Evolutionary conservation across 345 rosid species (phyloP), one percentile per base, ranked within the genome.

Genomic region (Lumnitzera littorea): DNA sequence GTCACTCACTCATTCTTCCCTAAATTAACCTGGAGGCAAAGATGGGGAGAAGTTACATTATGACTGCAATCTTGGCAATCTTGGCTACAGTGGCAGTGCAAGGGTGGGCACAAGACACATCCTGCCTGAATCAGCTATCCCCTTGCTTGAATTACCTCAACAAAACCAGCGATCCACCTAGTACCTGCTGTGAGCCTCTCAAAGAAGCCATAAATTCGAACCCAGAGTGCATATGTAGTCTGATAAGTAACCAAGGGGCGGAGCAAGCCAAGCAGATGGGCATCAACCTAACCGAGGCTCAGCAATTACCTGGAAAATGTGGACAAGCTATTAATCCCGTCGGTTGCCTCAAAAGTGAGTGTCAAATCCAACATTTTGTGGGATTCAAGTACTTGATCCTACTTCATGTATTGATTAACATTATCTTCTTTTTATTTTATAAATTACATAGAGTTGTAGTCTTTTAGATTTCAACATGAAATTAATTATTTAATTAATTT

Each of bases 301-400:
- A 89, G 55, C 72, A 82, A 60, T 52, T 89, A 66, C 96, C 89
- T 11, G 87, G 77, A 16, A 70, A 84, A 54, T 86, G 94, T 62
- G 96, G 94, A 3, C 78, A 74, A 46, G 87, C 67, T 49, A 78
- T 89, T 55, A 89, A 84, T 49, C 96, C 91, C 4, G 52, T 89
- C 11, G 65, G 62, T 27, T 89, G 94, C 78, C 66, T 84, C 17
- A 64, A 63, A 41, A 64, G 85, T 56, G 24, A n/a, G 15, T 14
- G 12, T 6, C 2, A 15, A 43, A 24, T 20, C 7, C 13, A 23
- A 0, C 29, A 20, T 46, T 15, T 13, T 8, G 0, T 13, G 48
- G 25, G 12, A 0, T 10, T 24, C 53, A 15, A 7, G 20, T 52
- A 17, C 24, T n/a, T 11, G 17, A 4, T 17, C 12, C 20, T 4